A percentile compares a stretch with the other conserved stretches of the same genome.
phyloP scores from a whole-genome alignment of 1,284 basidiomycete species.

The Apiotrichum sp. region DNA sequence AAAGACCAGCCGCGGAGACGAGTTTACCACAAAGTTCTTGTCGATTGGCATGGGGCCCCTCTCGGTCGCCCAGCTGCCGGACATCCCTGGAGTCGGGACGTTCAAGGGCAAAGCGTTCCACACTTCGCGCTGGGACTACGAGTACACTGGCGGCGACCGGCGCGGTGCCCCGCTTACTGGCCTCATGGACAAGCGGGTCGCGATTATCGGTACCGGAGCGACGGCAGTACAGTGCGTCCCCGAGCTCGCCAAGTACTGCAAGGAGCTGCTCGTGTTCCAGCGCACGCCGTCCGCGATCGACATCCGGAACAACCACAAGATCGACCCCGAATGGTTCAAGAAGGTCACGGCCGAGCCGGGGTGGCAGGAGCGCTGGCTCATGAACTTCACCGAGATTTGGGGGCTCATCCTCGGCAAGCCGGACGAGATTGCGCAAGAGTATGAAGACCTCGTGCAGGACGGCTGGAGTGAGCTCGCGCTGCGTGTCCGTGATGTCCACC shows the following conservation, averaged over 20 bases:
- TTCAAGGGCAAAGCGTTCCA: constrained; percentile 24
- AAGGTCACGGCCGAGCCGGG: background rate
- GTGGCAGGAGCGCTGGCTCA: constrained; percentile 1
- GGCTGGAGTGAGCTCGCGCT: background rate
- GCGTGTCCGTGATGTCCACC: no score
- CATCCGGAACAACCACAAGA: background rate
- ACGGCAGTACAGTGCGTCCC: constrained; percentile 3
- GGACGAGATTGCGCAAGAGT: background rate
- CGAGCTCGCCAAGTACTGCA: background rate
- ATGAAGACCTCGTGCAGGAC: background rate
- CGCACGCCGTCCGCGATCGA: background rate
- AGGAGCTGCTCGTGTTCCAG: background rate
- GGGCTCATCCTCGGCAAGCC: no score
- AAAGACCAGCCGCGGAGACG: background rate
- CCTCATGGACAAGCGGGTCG: background rate
- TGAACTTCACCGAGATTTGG: background rate
- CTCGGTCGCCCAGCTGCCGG: constrained; percentile 13
- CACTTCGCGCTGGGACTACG: constrained; percentile 21
- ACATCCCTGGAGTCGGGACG: constrained; percentile 19
- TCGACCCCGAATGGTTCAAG: constrained; percentile 1
- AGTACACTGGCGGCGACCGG: constrained; percentile 1
- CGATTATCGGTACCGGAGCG: constrained; percentile 1
- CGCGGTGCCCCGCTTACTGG: background rate
- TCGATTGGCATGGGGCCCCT: background rate
- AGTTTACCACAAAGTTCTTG: background rate